Conservation (phyloP, 176 grass and related monocot species). For the Musa itinerans region DNA sequence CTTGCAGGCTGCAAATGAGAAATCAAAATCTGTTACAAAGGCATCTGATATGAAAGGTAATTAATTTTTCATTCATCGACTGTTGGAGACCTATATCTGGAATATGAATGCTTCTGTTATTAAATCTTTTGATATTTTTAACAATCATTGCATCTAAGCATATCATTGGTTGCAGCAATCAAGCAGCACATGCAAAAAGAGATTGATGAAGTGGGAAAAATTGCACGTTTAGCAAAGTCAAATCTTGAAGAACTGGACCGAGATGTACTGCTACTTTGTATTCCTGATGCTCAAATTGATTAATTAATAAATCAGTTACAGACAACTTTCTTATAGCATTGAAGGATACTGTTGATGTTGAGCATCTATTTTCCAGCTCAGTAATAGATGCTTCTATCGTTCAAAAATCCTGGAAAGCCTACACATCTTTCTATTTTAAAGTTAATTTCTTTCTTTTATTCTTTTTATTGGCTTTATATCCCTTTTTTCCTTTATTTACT, state of each 20-base stretch:
- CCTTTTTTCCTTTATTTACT: too few species aligned
- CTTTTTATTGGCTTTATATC: background rate
- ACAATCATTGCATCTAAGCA: background rate
- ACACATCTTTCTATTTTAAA: background rate
- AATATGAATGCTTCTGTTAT: background rate
- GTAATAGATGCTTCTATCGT: background rate
- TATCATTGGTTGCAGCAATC: conserved; percentile 43
- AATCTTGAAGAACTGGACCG: conserved; percentile 84
- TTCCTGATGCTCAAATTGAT: background rate
- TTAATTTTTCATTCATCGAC: background rate
- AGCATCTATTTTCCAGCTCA: background rate
- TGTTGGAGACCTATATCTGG: background rate
- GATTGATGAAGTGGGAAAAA: conserved; percentile 89
- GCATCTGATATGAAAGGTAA: conserved; percentile 84
- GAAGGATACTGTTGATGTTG: background rate
- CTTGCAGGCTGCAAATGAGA: conserved; percentile 67
- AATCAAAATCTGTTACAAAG: conserved; percentile 88
- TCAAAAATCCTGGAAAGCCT: background rate
- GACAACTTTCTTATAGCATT: background rate
- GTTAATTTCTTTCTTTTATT: background rate
- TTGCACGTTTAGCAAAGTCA: conserved; percentile 70
- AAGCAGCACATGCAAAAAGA: conserved; percentile 94
- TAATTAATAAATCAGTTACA: background rate
- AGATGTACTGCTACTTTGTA: conserved; percentile 41
- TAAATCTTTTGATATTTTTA: background rate